A percentile compares a stretch with the other conserved stretches of the same genome.
Evolutionary conservation across 495 filamentous ascomycete genomes (phyloP).

Genomic region (Aspergillus hancockii): DNA sequence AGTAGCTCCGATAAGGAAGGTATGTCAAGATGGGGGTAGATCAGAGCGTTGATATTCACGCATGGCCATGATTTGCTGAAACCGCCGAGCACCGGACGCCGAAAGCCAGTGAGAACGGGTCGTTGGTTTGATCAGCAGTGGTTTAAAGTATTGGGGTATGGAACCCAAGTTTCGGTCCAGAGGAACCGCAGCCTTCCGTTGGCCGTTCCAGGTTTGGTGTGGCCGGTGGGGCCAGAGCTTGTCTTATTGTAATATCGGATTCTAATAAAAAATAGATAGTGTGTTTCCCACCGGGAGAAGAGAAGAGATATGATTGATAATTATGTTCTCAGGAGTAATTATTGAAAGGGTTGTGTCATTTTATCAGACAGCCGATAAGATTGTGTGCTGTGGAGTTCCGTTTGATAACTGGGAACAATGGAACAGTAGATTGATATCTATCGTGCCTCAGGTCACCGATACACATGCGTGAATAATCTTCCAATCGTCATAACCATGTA

Average conservation of each 20-base stretch:
- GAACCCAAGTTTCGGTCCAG: slow-evolving; percentile 5
- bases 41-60: background rate
- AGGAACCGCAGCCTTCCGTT: slow-evolving; percentile 1
- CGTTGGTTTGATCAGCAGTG: background rate
- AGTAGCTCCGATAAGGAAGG: slow-evolving; percentile 7
- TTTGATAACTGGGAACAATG: background rate
- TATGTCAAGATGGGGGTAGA: background rate
- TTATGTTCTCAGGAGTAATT: background rate
- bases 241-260: slow-evolving; percentile 4
- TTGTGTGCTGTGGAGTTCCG: background rate
- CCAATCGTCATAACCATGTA: background rate
- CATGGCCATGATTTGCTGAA: slow-evolving; percentile 5
- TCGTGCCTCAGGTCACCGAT: background rate
- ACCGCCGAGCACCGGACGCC: slow-evolving; percentile 9
- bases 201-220: background rate
- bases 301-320: background rate
- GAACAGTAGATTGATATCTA: background rate
- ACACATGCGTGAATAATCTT: background rate
- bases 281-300: background rate
- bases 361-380: background rate
- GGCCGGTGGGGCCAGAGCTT: background rate
- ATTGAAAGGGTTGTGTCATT: background rate
- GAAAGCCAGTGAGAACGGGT: slow-evolving; percentile 10
- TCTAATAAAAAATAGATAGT: background rate
- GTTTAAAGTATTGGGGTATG: background rate